Evolutionary conservation across 257 asterid genomes (phyloP).

Genomic region (Nicotiana undulata): DNA sequence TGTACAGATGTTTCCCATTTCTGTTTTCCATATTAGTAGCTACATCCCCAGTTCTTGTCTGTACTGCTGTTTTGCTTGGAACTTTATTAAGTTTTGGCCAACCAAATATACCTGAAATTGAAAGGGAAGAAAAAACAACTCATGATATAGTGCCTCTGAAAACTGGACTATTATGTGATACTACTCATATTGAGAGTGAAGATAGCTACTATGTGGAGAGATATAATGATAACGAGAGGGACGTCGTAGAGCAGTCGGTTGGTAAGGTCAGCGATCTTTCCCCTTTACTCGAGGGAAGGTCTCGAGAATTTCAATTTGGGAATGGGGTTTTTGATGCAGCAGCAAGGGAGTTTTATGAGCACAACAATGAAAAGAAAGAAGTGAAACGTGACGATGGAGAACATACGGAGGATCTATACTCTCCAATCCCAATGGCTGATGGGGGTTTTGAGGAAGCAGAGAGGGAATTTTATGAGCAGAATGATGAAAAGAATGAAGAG

Average conservation of each 20-base stretch:
- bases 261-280: constrained; percentile 21
- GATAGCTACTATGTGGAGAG: constrained; percentile 44
- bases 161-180: constrained; percentile 31
- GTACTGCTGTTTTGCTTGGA: constrained; percentile 91
- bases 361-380: constrained; percentile 22
- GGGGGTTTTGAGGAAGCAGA: constrained; percentile 13
- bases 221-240: constrained; percentile 25
- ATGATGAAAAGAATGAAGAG: constrained; percentile 27
- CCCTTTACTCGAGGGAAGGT: constrained; percentile 33
- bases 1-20: constrained; percentile 68
- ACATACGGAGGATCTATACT: constrained; percentile 21
- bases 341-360: constrained; percentile 5
- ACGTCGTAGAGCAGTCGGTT: constrained; percentile 12
- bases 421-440: constrained; percentile 18
- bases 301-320: constrained; percentile 24
- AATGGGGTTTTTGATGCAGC: constrained; percentile 24
- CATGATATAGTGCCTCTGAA: constrained; percentile 31
- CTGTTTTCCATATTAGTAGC: constrained; percentile 66
- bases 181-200: constrained; percentile 33
- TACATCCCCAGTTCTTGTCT: constrained; percentile 70
- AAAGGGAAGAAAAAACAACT: constrained; percentile 40
- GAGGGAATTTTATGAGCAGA: constrained; percentile 4
- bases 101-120: constrained; percentile 68
- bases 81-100: constrained; percentile 80
- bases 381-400: constrained; percentile 17